Base-by-base conservation (phyloP, 176 grass and related monocot species). In the Juncus effusus region DNA sequence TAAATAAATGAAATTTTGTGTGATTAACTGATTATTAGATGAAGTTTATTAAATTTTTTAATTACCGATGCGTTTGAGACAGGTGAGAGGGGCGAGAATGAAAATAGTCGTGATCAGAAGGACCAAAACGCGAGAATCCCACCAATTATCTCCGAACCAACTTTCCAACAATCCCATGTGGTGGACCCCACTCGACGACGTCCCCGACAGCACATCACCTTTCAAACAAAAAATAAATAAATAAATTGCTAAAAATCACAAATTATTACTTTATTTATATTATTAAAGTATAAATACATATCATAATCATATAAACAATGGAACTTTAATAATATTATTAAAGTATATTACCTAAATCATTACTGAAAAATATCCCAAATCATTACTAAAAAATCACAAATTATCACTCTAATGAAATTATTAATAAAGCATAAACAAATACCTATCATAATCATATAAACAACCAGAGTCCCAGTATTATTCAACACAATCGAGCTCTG, bases 131-230 rank as follows among this genome's bases (percentile, higher is more conserved):
- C 92, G 87, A 58, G 78, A 76, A 82, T 76, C 88, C 87, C 93
- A 96, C 51, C 81, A 64, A 14, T 86, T 81, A 69, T 72, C 70
- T 45, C 85, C 87, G 81, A 96, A 96, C 87, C 93, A 96, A n/a
- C 85, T 79, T 84, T 96, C 93, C 49, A 91, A 81, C 16, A 96
- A 73, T 16, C 93, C 87, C 52, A 37, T 76, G 73, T 96, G 87
- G 72, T 89, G 87, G 54, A 80, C 62, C 39, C 87, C 87, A n/a
- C 47, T 81, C 51, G 87, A 77, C 13, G 92, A 91, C 83, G 87
- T 96, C 77, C 92, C 92, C 5, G 92, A 96, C 11, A 96, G 72
- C 64, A 96, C 93, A 75, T 96, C 93, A 74, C 87, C 92, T 96
- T 40, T 40, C 50, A 36, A 64, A 55, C 51, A 16, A 28, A 15